Evolutionary conservation across 2,329 filamentous ascomycete genomes (phyloP).

Genomic region (Cytospora piceicola): DNA sequence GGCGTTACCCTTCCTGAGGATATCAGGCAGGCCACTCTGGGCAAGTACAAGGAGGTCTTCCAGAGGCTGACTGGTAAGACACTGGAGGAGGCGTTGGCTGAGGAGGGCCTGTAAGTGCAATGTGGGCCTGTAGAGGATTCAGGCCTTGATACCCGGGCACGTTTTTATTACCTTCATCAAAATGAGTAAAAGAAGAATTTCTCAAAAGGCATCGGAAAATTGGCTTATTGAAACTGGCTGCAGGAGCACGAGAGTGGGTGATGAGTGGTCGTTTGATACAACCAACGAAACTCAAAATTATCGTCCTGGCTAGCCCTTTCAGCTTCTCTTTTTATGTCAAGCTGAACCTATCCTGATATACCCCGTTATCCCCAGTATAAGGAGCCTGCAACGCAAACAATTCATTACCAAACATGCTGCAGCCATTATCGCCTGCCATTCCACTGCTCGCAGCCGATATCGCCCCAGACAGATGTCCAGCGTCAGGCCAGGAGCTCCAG

Average conservation of each 20-base stretch:
- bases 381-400: background rate
- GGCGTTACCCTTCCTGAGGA: constrained; percentile 74
- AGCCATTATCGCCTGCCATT: background rate
- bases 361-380: constrained; percentile 3
- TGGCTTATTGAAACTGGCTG: background rate
- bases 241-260: background rate
- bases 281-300: constrained; percentile 4
- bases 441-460: constrained; percentile 13
- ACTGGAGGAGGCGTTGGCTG: constrained; percentile 42
- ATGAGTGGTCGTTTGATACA: background rate
- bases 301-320: background rate
- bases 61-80: constrained; percentile 66
- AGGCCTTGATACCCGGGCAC: background rate
- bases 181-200: background rate
- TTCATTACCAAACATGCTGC: constrained; percentile 8
- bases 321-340: background rate
- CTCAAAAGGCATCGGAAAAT: background rate
- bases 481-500: constrained; percentile 15
- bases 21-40: constrained; percentile 68
- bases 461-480: constrained; percentile 6
- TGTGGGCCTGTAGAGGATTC: background rate
- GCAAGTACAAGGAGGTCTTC: constrained; percentile 78
- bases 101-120: constrained; percentile 22
- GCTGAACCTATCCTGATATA: constrained; percentile 10
- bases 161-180: background rate